These are phyloP conservation scores for Vigna mungo DNA, from an alignment of 306 rosid genomes.

Conservation along the genomic window DNA sequence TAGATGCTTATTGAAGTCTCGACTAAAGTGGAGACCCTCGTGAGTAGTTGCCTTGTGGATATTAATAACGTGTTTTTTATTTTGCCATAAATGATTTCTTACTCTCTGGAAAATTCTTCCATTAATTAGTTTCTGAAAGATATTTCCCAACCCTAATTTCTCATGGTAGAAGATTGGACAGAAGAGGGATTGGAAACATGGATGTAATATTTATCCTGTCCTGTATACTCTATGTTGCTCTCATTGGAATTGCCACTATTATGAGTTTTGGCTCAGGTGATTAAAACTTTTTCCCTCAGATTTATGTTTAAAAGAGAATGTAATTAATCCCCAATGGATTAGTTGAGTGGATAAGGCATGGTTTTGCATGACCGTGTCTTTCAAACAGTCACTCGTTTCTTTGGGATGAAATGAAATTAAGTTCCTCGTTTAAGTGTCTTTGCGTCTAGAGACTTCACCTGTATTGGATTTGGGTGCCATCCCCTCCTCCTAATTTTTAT, in stretches of 20 bases:
- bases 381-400: background rate
- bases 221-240: background rate
- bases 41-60: background rate
- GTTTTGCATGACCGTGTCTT: background rate
- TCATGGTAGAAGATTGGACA: background rate
- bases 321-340: background rate
- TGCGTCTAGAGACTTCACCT: background rate
- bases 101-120: background rate
- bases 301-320: background rate
- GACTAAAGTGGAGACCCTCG: background rate
- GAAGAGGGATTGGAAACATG: background rate
- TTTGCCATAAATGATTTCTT: background rate
- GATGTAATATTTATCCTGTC: background rate
- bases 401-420: background rate
- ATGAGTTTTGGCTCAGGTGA: background rate
- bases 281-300: background rate
- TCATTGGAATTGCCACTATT: background rate
- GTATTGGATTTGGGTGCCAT: background rate
- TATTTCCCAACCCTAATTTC: constrained; percentile 23
- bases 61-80: background rate
- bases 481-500: background rate
- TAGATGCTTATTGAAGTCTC: background rate
- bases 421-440: background rate
- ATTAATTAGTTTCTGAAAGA: background rate
- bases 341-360: background rate